Evolutionary conservation across 306 rosid genomes (phyloP), one percentile per base, ranked within the genome.

Genomic region (Cucurbita moschata): DNA sequence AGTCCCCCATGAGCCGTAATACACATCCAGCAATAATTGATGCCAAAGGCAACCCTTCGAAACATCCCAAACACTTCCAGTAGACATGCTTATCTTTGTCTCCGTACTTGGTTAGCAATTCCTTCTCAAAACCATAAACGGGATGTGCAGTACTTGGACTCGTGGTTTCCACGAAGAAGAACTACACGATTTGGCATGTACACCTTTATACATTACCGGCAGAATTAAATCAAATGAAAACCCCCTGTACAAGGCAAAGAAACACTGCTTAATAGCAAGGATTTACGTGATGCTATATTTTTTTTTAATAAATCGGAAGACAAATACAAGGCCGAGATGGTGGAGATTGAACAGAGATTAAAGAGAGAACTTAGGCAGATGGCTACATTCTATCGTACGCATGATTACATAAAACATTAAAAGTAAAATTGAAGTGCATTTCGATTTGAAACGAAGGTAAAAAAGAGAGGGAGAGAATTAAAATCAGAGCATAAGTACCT

Each of bases 41-140:
- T 72, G 96, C 91, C 86, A 92, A 81, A 77, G 97, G 97, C 76
- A 92, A 85, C 72, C 94, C 97, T 82, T 92, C 96, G 82, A 92
- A 92, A 85, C 97, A 92, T 46, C 90, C 90, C 75, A 92, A 86
- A 84, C 97, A 92, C 82, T 92, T 89, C 79, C 97, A 75, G 56
- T 92, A 89, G 46, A 77, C 97, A 77, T 92, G 97, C 82, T 86
- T 89, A 75, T 96, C 97, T 61, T 81, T 83, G 68, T 87, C 96
- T 51, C 92, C 82, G 60, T 85, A 92, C 75, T 92, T 92, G n/a
- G 78, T 78, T 79, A 92, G 54, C 21, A 92, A 92, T 79, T 92
- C 97, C 56, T 82, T 89, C 85, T 92, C 96, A 75, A 87, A 92
- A 40, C 97, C 96, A 82, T 92, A 92, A 38, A 86, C 92, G n/a